These are phyloP conservation scores for Thecamonas trahens DNA, from an alignment of 78 protist genomes.

Conservation along the genomic window DNA sequence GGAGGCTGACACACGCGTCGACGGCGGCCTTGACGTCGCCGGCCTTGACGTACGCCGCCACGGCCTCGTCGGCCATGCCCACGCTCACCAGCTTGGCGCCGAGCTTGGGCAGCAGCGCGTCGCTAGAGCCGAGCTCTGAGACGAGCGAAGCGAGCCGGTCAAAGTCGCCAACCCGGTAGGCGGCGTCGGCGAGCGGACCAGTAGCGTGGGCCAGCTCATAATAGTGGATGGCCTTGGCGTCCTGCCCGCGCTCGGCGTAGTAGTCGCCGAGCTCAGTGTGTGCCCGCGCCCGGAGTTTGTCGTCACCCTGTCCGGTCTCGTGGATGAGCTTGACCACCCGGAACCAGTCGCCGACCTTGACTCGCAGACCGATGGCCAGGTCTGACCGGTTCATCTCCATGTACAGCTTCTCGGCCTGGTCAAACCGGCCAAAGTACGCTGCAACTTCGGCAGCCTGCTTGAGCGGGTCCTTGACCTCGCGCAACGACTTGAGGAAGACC, in stretches of 20 bases:
- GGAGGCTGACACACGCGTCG: slow-evolving; percentile 55
- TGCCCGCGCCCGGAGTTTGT: slow-evolving; percentile 33
- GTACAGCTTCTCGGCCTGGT: slow-evolving; percentile 67
- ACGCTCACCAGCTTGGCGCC: slow-evolving; percentile 43
- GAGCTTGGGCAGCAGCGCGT: slow-evolving; percentile 1
- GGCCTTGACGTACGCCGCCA: slow-evolving; percentile 32
- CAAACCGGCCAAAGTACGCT: slow-evolving; percentile 51
- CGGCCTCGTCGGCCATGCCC: slow-evolving; percentile 56
- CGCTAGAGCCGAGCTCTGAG: neutral
- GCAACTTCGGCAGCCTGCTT: slow-evolving; percentile 71
- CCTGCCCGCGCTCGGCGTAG: slow-evolving; percentile 40
- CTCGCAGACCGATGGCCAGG: slow-evolving; percentile 53
- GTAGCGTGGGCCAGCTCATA: slow-evolving; percentile 24
- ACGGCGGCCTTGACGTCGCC: slow-evolving; percentile 49
- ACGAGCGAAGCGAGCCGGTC: slow-evolving; percentile 5
- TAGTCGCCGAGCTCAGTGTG: slow-evolving; percentile 63
- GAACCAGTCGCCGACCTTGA: slow-evolving; percentile 70
- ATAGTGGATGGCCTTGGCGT: slow-evolving; percentile 5
- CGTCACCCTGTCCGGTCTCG: slow-evolving; percentile 40
- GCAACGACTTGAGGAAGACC: slow-evolving; percentile 54
- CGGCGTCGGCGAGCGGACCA: slow-evolving; percentile 22
- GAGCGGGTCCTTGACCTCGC: slow-evolving; percentile 19
- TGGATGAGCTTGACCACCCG: slow-evolving; percentile 40
- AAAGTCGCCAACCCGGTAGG: slow-evolving; percentile 35
- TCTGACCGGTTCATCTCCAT: slow-evolving; percentile 61